Conservation (phyloP, 139 green algal genomes). For the Tetradesmus obliquus region DNA sequence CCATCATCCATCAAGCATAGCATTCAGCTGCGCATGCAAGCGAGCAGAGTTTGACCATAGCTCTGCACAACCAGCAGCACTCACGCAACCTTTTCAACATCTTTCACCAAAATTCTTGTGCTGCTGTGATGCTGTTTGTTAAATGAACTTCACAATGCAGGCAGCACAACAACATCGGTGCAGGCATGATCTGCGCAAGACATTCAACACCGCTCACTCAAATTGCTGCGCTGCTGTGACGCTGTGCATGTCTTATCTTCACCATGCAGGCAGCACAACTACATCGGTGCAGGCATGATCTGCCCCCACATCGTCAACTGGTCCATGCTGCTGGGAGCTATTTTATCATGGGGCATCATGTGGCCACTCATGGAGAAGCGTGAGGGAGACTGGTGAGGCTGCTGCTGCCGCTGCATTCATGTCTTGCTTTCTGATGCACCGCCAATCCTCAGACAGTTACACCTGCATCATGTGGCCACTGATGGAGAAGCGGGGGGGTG, state of each 20-base stretch:
- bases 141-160: neutral
- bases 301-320: conserved; percentile 61
- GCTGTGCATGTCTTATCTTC: no score
- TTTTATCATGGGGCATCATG: conserved; percentile 61
- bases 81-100: no score
- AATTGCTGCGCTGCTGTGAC: neutral
- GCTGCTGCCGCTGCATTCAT: neutral
- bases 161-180: conserved; percentile 47
- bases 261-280: neutral
- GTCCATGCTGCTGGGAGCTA: conserved; percentile 61
- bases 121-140: neutral
- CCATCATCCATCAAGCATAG: no score
- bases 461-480: conserved; percentile 57
- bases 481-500: conserved; percentile 48
- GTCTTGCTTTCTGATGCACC: no score
- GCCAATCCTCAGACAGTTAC: no score
- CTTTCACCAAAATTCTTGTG: no score
- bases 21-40: no score
- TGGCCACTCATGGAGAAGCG: conserved; percentile 60
- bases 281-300: conserved; percentile 46
- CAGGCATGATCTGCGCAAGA: neutral
- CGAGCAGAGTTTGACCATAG: no score
- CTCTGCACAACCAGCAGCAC: no score
- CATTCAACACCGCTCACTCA: no score
- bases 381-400: conserved; percentile 54